Evolutionary conservation across 441 rosid species (phyloP), one percentile per base, ranked within the genome.

Genomic region (Capsella rubella): DNA sequence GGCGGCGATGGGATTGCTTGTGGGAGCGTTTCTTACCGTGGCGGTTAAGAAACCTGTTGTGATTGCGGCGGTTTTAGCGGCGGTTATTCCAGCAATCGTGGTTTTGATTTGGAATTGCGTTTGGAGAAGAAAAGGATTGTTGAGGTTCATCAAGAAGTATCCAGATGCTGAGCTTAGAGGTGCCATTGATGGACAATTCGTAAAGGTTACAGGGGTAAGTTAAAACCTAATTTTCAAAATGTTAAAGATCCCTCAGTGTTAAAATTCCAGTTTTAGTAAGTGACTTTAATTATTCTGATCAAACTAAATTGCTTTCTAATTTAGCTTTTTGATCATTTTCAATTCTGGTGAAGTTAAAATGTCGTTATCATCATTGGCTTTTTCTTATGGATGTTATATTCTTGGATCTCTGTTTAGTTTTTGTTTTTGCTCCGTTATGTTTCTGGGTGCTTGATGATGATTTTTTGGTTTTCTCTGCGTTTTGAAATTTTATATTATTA

Each of bases 191-290:
- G 99, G 99, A 40, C 97, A 94, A 60, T 83, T 85, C 65, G 93
- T 94, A 46, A 94, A 94, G 82, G 93, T 94, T 69, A 92, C 99
- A 43, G 99, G 99, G 90, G 99, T 92, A 89, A 79, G 75, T 46
- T 18, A 25, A 16, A 25, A 29, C 68, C 51, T 27, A 49, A 59
- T 49, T 71, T 42, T 72, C n/a, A 60, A 5, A 59, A 21, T 57
- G 37, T 69, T 0, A 31, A 70, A 57, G 60, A 54, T 64, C 47
- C 32, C 39, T 34, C 11, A 10, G 18, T 56, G 34, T 54, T 65
- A 31, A 25, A 28, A 29, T 49, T 74, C 47, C 8, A 51, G 47
- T 60, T 52, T 68, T 61, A 74, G 71, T 9, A 43, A 72, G 46
- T 64, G 31, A 64, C 47, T 63, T 54, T 43, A 45, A 54, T 52